Conservation (phyloP, 805 yeast species). For the Spathaspora sp. region DNA sequence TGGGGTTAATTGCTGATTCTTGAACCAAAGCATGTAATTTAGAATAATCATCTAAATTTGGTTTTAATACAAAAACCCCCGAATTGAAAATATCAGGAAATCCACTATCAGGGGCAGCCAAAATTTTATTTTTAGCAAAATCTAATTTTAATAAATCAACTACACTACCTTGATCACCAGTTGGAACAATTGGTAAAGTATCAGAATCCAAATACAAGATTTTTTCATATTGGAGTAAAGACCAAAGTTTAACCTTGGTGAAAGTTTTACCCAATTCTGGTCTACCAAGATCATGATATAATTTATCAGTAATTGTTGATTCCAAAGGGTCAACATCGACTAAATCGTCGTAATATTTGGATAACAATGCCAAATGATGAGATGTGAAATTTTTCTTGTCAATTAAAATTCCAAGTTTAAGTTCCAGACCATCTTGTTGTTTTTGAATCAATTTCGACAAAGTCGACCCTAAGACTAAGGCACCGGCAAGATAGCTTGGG, state of each 20-base stretch:
- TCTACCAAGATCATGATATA: conserved; percentile 37
- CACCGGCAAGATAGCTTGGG: conserved; percentile 54
- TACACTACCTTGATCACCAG: conserved; percentile 14
- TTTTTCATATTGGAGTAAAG: conserved; percentile 37
- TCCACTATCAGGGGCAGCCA: conserved; percentile 79
- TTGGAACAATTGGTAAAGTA: conserved; percentile 43
- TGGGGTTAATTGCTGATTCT: conserved; percentile 11
- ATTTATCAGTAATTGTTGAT: conserved; percentile 21
- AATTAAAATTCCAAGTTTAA: conserved; percentile 27
- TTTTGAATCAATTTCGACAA: conserved; percentile 14
- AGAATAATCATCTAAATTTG: conserved; percentile 40
- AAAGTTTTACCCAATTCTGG: conserved; percentile 52
- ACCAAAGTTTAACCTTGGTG: conserved; percentile 59
- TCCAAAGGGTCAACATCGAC: conserved; percentile 23
- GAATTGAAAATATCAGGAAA: conserved; percentile 91
- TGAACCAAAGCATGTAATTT: conserved; percentile 32
- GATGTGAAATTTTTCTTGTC: conserved; percentile 23
- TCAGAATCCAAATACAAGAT: conserved; percentile 66
- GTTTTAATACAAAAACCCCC: conserved; percentile 65
- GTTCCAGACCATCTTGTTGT: conserved; percentile 1
- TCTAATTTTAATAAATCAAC: conserved; percentile 28
- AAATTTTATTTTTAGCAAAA: conserved; percentile 20
- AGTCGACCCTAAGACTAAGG: conserved; percentile 46
- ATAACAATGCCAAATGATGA: conserved; percentile 24
- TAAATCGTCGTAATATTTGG: conserved; percentile 24